phyloP scores from a whole-genome alignment of 331 rosid genomes.

The Quercus lobata region DNA sequence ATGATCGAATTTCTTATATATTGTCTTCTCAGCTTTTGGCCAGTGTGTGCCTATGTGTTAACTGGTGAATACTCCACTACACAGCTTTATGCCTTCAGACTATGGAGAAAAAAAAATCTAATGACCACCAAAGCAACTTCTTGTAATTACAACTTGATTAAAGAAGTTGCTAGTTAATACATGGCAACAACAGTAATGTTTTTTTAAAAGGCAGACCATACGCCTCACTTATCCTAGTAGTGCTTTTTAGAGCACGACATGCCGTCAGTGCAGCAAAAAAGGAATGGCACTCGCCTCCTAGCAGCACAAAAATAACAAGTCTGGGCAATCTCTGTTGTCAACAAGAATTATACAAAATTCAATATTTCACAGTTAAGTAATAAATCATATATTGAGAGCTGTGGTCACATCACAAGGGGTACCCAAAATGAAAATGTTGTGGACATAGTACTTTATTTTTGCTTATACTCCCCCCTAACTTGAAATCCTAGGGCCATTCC shows the following conservation, averaged over 20 bases:
- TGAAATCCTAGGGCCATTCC: too few species aligned
- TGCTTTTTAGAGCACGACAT: slow-evolving; percentile 89
- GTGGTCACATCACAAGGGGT: not conserved
- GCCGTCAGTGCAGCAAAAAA: slow-evolving; percentile 97
- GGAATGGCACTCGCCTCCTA: slow-evolving; percentile 98
- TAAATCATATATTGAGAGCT: not conserved
- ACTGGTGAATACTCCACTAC: not conserved
- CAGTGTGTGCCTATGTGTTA: not conserved
- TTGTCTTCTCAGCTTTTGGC: not conserved
- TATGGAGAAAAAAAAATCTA: not conserved
- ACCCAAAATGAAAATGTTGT: not conserved
- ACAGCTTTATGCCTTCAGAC: not conserved
- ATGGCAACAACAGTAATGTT: not conserved
- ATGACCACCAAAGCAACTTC: not conserved
- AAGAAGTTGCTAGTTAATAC: not conserved
- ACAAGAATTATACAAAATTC: slow-evolving; percentile 3
- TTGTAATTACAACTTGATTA: not conserved
- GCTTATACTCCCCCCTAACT: too few species aligned
- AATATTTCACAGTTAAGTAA: too few species aligned
- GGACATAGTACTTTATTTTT: too few species aligned
- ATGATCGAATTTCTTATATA: not conserved
- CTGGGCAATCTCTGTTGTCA: slow-evolving; percentile 17
- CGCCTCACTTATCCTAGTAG: slow-evolving; percentile 91
- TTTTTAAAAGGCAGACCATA: slow-evolving; percentile 30
- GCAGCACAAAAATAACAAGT: slow-evolving; percentile 11